Evolutionary conservation across 495 filamentous ascomycete genomes (phyloP), one percentile per base, ranked within the genome.

Genomic region (Pseudoneurospora amorphoporcata): DNA sequence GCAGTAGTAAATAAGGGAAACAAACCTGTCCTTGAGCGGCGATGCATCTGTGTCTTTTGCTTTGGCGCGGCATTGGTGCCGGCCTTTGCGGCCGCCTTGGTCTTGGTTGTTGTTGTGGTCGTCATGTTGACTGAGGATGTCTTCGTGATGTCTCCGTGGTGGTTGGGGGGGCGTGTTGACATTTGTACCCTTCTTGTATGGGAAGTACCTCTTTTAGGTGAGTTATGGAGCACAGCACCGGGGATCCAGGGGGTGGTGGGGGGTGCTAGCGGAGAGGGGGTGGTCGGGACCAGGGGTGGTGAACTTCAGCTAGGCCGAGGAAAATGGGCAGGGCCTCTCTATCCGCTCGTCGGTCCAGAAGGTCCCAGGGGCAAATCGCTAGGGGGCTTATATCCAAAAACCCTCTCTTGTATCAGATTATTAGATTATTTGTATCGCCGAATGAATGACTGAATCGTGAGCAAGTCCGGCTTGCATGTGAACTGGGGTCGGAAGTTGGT

Each of bases 11-110:
- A 71, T 47, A n/a, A 17, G 53, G 61, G 17, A 58, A 69, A 82
- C 90, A 73, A 85, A 96, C 95, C 95, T 88, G 94, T 95, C 79
- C 95, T 90, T 76, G 95, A 98, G 76, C 95, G 88, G 78, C 93
- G 90, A 82, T 98, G 95, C 87, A 93, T 92, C 85, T 95, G 94
- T 77, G 87, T 83, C 78, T 90, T 88, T 77, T 85, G 83, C 80
- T 91, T 90, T 74, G 86, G 82, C 82, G 78, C 88, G 73, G 79
- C 84, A 83, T 82, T 84, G 81, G 79, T 83, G 77, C 70, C 81
- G 72, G 83, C 79, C 80, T 87, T 87, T 70, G 83, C 78, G 78
- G 85, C 81, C 77, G 85, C 74, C 83, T 88, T 88, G 71, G 83
- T 76, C 78, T 88, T 88, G 72, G 82, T 79, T 23, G 85, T 77